A percentile compares a stretch with the other conserved stretches of the same genome.
Conservation (phyloP, 192 early-diverging fungal genomes). For the Coemansia sp. region DNA sequence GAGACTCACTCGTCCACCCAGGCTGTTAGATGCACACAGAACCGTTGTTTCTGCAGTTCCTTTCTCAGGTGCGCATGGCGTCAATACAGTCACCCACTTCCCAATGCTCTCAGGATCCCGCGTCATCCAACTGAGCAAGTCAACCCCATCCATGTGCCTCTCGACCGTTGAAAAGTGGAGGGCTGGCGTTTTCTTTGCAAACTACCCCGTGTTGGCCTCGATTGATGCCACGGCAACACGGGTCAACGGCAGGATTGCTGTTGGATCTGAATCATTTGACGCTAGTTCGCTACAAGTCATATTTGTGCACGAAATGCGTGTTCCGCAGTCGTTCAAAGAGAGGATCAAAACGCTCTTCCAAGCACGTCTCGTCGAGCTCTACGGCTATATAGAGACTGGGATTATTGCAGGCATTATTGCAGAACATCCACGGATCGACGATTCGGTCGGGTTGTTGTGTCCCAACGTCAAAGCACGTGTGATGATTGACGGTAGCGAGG, state of each 20-base stretch:
- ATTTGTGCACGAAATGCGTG: slow-evolving; percentile 37
- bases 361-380: slow-evolving; percentile 49
- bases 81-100: slow-evolving; percentile 47
- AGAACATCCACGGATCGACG: slow-evolving; percentile 42
- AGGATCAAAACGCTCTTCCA: slow-evolving; percentile 22
- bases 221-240: slow-evolving; percentile 23
- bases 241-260: slow-evolving; percentile 7
- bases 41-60: slow-evolving; percentile 43
- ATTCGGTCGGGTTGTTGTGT: slow-evolving; percentile 46
- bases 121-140: slow-evolving; percentile 39
- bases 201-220: slow-evolving; percentile 18
- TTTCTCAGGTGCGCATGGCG: slow-evolving; percentile 39
- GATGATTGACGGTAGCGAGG: slow-evolving; percentile 30
- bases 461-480: slow-evolving; percentile 41
- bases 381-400: slow-evolving; percentile 48
- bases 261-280: slow-evolving; percentile 23
- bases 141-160: slow-evolving; percentile 27
- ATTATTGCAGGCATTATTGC: slow-evolving; percentile 48
- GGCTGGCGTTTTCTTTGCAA: slow-evolving; percentile 33
- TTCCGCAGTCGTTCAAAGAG: slow-evolving; percentile 23
- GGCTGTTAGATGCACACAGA: slow-evolving; percentile 12
- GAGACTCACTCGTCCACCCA: slow-evolving; percentile 12
- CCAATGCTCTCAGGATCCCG: slow-evolving; percentile 48
- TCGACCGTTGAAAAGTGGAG: slow-evolving; percentile 31
- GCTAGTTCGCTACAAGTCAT: slow-evolving; percentile 26